Conservation (phyloP, 2,329 filamentous ascomycete species). For the Salinomyces thailandicus region DNA sequence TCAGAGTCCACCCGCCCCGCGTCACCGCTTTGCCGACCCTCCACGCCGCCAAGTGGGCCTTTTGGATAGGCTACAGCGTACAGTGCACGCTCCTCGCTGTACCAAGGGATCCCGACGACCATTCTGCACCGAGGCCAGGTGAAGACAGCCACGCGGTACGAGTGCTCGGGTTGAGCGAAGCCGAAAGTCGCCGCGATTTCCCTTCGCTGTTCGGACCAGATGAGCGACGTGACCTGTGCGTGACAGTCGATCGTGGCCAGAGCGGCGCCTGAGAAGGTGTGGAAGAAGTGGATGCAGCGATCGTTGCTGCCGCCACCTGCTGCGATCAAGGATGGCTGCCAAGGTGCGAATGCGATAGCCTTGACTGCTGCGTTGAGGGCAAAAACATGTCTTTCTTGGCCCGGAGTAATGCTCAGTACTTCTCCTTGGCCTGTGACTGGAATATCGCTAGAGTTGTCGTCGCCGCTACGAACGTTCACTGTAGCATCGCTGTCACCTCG, state of each 20-base stretch:
- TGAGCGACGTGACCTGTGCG: conserved; percentile 83
- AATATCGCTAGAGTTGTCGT: conserved; percentile 3
- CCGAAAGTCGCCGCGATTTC: conserved; percentile 93
- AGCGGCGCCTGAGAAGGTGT: conserved; percentile 69
- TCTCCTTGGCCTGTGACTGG: conserved; percentile 20
- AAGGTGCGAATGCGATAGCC: conserved; percentile 92
- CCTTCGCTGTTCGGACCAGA: conserved; percentile 62
- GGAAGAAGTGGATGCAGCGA: conserved; percentile 91
- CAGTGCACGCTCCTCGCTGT: conserved; percentile 64
- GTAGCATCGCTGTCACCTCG: conserved; percentile 3
- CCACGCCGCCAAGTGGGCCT: conserved; percentile 35
- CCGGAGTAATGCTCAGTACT: conserved; percentile 21
- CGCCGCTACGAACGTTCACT: conserved; percentile 12
- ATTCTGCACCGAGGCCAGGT: conserved; percentile 87
- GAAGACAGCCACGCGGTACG: conserved; percentile 82
- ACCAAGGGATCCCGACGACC: conserved; percentile 77
- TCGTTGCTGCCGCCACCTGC: conserved; percentile 91
- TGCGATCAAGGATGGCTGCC: conserved; percentile 76
- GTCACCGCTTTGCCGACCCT: neutral
- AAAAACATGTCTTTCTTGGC: conserved; percentile 58
- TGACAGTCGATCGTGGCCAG: conserved; percentile 86
- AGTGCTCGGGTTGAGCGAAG: conserved; percentile 82
- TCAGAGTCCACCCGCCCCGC: conserved; percentile 9
- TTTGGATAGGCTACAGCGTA: conserved; percentile 81
- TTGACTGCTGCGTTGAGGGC: conserved; percentile 82